A percentile compares a stretch with the other conserved stretches of the same genome.
Evolutionary conservation across 352 stramenopile species (phyloP).

Genomic region (Globisporangium paddicum): DNA sequence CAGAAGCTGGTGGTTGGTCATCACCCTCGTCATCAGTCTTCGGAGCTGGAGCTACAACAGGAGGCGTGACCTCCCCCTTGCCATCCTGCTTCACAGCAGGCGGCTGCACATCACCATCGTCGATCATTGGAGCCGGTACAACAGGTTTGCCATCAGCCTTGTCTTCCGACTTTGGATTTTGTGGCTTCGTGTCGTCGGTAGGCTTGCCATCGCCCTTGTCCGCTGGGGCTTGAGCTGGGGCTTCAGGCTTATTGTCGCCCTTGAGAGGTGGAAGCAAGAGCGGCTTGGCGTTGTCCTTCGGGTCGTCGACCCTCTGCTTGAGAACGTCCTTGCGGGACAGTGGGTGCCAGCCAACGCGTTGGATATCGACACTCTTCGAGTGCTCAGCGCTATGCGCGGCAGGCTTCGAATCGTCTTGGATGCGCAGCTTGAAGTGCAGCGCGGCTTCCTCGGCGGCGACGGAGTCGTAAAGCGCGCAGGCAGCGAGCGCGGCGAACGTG

Average conservation of each 20-base stretch:
- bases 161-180: neutral
- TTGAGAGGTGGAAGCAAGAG: too few species aligned
- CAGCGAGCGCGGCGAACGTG: constrained; percentile 7
- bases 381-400: constrained; percentile 39
- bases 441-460: neutral
- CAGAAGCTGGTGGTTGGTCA: neutral
- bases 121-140: too few species aligned
- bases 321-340: constrained; percentile 92
- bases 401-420: constrained; percentile 78
- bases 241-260: too few species aligned
- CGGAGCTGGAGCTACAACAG: neutral
- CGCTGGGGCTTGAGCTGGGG: too few species aligned
- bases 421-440: neutral
- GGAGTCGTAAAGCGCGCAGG: neutral
- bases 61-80: too few species aligned
- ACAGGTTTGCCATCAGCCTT: neutral
- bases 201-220: too few species aligned
- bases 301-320: neutral
- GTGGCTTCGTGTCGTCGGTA: too few species aligned
- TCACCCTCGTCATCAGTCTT: neutral
- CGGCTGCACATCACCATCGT: too few species aligned
- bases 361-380: constrained; percentile 91
- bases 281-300: neutral
- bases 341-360: neutral
- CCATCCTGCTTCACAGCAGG: too few species aligned